These are phyloP conservation scores for Sherardia arvensis DNA, from an alignment of 257 asterid genomes.

Conservation along the genomic window DNA sequence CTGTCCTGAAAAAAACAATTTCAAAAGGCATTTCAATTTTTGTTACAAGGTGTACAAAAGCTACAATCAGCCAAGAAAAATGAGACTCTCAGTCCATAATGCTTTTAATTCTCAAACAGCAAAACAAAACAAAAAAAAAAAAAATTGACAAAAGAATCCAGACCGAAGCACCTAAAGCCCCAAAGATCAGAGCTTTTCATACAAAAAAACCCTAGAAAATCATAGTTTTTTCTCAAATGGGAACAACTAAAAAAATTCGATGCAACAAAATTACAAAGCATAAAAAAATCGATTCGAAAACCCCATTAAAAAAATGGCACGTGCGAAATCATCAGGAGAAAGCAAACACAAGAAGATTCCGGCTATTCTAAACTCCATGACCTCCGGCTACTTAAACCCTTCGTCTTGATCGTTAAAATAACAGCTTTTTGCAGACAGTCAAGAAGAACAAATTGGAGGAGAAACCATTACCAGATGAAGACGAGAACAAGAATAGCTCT, in stretches of 20 bases:
- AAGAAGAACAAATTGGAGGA: background rate
- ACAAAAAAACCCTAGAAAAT: too few species aligned
- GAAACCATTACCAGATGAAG: background rate
- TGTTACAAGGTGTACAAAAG: background rate
- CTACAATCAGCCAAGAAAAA: background rate
- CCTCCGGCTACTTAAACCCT: background rate
- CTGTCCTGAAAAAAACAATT: conserved; percentile 20
- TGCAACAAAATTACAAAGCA: background rate
- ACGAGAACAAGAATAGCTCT: background rate
- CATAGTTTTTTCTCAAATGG: background rate
- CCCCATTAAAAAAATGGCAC: too few species aligned
- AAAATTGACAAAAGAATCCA: background rate
- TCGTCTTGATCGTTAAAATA: background rate
- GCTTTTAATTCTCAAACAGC: background rate
- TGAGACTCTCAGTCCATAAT: too few species aligned
- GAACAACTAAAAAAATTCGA: background rate
- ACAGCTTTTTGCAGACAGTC: background rate
- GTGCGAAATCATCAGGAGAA: background rate
- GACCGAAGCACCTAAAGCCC: background rate
- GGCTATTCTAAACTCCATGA: background rate
- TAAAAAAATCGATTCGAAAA: too few species aligned
- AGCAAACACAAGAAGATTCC: background rate
- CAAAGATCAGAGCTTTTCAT: background rate
- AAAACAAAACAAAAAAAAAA: background rate
- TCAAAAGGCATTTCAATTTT: background rate